A percentile compares a stretch with the other conserved stretches of the same genome.
Evolutionary conservation across 305 asterid genomes (phyloP).

Genomic region (Ruellia speciosa): DNA sequence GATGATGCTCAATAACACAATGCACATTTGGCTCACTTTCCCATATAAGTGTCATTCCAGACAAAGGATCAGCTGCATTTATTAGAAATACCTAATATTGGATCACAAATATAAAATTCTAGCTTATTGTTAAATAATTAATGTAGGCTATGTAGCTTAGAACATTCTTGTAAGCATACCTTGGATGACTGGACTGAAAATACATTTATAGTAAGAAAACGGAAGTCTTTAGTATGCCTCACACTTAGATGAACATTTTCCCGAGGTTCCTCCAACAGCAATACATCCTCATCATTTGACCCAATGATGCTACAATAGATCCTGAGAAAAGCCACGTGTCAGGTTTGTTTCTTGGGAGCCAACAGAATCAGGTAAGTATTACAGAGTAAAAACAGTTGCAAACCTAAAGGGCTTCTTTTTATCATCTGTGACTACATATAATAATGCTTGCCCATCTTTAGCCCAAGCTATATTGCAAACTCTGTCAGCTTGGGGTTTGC

Average conservation of each 20-base stretch:
- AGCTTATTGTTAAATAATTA: conserved; percentile 17
- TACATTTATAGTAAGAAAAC: conserved; percentile 51
- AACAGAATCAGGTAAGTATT: conserved; percentile 14
- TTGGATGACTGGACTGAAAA: conserved; percentile 70
- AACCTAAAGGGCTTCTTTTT: conserved; percentile 84
- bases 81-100: conserved; percentile 72
- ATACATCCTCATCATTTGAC: conserved; percentile 56
- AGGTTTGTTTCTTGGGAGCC: conserved; percentile 17
- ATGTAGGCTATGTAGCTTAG: conserved; percentile 11
- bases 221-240: conserved; percentile 78
- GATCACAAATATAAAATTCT: conserved; percentile 32
- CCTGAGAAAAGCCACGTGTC: conserved; percentile 35
- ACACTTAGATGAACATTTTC: conserved; percentile 51
- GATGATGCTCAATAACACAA: conserved; percentile 90
- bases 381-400: conserved; percentile 20
- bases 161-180: conserved; percentile 38
- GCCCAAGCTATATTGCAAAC: conserved; percentile 91
- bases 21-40: conserved; percentile 65
- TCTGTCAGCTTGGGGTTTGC: conserved; percentile 67
- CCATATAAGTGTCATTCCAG: conserved; percentile 72
- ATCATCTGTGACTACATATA: conserved; percentile 79
- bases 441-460: conserved; percentile 66
- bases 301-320: conserved; percentile 68
- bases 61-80: conserved; percentile 88
- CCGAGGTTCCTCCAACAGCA: conserved; percentile 70